Base-by-base conservation (phyloP, 2,329 filamentous ascomycete species). In the Fusarium sp. region DNA sequence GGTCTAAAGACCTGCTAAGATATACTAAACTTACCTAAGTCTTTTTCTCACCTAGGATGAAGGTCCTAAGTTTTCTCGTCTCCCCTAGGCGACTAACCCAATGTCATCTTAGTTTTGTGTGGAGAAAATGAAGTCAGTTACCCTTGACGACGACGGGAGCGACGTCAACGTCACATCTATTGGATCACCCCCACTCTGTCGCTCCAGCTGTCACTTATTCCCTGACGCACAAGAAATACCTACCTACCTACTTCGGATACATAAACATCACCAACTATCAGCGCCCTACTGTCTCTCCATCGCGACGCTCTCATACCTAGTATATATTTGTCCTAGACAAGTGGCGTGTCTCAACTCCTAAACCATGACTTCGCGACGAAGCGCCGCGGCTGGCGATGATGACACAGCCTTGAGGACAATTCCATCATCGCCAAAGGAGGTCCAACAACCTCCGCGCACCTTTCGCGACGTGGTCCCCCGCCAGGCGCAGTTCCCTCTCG, bases 401-500 rank as follows among this genome's bases (percentile, higher is more conserved):
- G 74, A 75, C 32, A 63, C 64, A n/a, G 71, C 71, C 19, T 38
- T 74, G 58, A 64, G 58, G 33, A 67, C 72, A 35, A 63, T 64
- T 15, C 50, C 75, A 25, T 65, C 67, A 21, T 64, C 69, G 37
- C 60, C 63, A 33, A 61, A 56, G 28, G 35, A 64, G 38, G 53
- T 67, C 42, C 59, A 61, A 25, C 50, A 59, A 58, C 54, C 61
- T 25, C 72, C 65, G 44, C 65, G 54, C 40, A 67, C 59, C 19
- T 69, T 74, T 50, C 72, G 72, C 58, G 72, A 69, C 12, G 40
- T 64, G 74, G 77, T 90, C 30, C 87, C 88, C 7, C 68, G 67
- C 15, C 68, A 79, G 18, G 72, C 86, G n/a, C 85, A 86, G 65
- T 90, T 91, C 74, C 88, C 87, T 13, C 81, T 90, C 9, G 83